A percentile compares a stretch with the other conserved stretches of the same genome.
Conservation (phyloP, 2,329 filamentous ascomycete species). For the Escovopsis weberi region DNA sequence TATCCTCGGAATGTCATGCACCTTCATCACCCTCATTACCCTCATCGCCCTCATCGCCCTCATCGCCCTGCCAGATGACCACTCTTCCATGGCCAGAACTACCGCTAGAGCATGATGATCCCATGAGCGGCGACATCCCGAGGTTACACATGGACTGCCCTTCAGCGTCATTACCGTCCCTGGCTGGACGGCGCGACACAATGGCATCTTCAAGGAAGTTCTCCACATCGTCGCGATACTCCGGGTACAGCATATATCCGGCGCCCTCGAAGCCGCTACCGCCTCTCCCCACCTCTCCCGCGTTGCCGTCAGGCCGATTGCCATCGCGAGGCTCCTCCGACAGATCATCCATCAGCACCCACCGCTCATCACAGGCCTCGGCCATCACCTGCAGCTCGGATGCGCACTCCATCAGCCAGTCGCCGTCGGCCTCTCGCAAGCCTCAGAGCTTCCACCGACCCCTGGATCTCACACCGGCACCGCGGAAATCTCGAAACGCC, state of each 20-base stretch:
- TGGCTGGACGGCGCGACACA: conserved; percentile 1
- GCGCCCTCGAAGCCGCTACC: conserved; percentile 10
- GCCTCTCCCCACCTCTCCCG: conserved; percentile 5
- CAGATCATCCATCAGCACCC: conserved; percentile 6
- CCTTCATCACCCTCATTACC: conserved; percentile 2
- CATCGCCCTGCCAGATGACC: too few relatives aligned
- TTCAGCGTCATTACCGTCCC: too few relatives aligned
- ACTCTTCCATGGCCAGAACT: too few relatives aligned
- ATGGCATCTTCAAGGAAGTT: conserved; percentile 5
- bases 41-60: not conserved
- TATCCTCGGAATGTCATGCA: conserved; percentile 1
- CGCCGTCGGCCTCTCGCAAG: conserved; percentile 4
- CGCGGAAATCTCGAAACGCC: conserved; percentile 3
- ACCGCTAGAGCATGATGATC: not conserved
- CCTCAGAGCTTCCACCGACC: conserved; percentile 1
- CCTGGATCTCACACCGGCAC: not conserved
- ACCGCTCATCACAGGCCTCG: conserved; percentile 7
- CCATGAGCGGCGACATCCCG: not conserved
- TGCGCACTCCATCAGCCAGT: conserved; percentile 4
- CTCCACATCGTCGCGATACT: conserved; percentile 6
- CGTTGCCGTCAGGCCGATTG: conserved; percentile 1
- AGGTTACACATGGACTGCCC: too few relatives aligned
- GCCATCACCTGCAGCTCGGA: conserved; percentile 4
- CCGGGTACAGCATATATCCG: conserved; percentile 7
- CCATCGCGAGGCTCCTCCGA: conserved; percentile 6